These are phyloP conservation scores for Populus euphratica DNA, from an alignment of 345 rosid species.

Conservation along the genomic window DNA sequence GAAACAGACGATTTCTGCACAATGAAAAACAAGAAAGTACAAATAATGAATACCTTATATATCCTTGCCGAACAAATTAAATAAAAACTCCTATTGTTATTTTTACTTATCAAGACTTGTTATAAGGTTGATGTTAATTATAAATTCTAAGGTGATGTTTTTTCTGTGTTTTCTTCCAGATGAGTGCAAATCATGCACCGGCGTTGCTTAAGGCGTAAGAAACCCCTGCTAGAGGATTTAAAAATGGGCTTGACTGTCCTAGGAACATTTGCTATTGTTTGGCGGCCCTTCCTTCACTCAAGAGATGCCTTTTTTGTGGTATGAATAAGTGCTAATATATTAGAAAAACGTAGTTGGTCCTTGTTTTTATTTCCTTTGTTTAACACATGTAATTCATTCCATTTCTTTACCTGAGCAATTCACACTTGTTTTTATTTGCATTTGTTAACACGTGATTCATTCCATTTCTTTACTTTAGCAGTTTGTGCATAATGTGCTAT, in stretches of 20 bases:
- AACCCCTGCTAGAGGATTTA: constrained; percentile 53
- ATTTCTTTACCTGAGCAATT: background rate
- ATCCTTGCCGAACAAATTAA: background rate
- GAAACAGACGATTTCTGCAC: background rate
- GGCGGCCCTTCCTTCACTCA: constrained; percentile 89
- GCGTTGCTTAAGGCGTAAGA: constrained; percentile 71
- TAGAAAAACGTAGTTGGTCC: background rate
- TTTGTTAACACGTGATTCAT: background rate
- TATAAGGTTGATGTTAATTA: constrained; percentile 5
- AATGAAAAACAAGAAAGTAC: background rate
- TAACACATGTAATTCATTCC: background rate
- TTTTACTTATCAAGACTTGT: background rate
- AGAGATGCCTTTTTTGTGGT: constrained; percentile 59
- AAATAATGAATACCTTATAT: background rate
- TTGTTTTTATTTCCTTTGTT: background rate
- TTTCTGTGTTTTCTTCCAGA: constrained; percentile 39
- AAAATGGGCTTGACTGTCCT: constrained; percentile 68
- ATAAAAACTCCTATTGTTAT: background rate
- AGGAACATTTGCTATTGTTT: constrained; percentile 67
- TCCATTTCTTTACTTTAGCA: background rate
- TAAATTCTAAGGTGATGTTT: constrained; percentile 4
- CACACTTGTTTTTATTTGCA: background rate
- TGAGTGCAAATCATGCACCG: constrained; percentile 95
- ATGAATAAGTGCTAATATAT: constrained; percentile 17
- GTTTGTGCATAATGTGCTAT: background rate